Evolutionary conservation across 306 rosid species (phyloP).

Genomic region (Vachellia pachyceras): DNA sequence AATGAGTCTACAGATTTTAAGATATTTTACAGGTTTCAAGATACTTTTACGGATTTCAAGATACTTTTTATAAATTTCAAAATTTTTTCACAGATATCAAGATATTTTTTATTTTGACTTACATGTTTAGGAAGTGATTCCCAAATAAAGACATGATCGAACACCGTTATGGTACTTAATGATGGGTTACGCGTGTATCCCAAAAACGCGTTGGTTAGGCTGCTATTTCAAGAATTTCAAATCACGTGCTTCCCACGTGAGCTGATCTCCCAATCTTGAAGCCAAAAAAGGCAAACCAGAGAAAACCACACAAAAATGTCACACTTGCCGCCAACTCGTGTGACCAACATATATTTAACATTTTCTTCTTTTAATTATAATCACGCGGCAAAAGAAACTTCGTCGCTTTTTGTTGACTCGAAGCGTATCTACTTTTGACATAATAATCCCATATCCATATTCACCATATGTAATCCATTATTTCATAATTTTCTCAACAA

Average conservation of each 20-base stretch:
- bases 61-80: no score
- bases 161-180: not conserved
- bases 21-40: no score
- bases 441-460: not conserved
- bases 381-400: slow-evolving; percentile 35
- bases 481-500: not conserved
- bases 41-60: no score
- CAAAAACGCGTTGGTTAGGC: slow-evolving; percentile 42
- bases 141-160: no score
- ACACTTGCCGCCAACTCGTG: not conserved
- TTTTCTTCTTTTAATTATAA: slow-evolving; percentile 34
- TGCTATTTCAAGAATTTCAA: not conserved
- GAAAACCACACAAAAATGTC: not conserved
- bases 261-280: not conserved
- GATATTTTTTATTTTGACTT: no score
- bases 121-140: no score
- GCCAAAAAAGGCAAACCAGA: not conserved
- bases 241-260: slow-evolving; percentile 50
- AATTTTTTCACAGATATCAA: no score
- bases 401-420: slow-evolving; percentile 43
- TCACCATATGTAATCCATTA: no score
- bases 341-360: slow-evolving; percentile 31
- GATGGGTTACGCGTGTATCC: slow-evolving; percentile 10
- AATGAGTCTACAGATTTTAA: no score
- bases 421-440: slow-evolving; percentile 1